Base-by-base conservation (phyloP, 148 eudicot species). In the Nepenthes mirabilis region DNA sequence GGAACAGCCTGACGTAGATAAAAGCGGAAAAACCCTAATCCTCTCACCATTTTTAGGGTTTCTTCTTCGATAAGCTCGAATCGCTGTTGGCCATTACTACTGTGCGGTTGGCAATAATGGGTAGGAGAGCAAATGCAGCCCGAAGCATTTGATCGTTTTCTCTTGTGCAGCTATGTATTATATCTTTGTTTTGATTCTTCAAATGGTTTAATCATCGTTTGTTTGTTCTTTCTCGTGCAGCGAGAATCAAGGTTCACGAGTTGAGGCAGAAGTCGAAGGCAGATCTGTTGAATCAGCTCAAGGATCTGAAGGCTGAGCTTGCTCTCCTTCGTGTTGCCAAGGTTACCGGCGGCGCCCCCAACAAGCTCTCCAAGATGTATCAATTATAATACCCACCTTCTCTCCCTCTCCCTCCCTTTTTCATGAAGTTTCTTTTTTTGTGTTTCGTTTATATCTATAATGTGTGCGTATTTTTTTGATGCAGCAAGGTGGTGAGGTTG, bases 351-450 rank as follows among this genome's bases (percentile, higher is more conserved):
- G 84, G 86, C n/a, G 86, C 86, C 5, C 82, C 90, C 11, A 84
- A 84, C 82, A 84, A 82, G 73, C 87, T 82, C 52, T 79, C 87
- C 70, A 82, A 79, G 72, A 82, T 82, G 86, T 82, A 82, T 49
- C 11, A 1, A 23, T 23, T 23, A 23, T 23, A 23, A 23, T 0
- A 23, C 23, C 23, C 23, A 23, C 23, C 23, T 23, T 23, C 23
- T 23, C 23, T 23, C 23, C 0, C 23, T 23, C 23, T 23, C 14
- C 36, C 14, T 54, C 9, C 12, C 6, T 59, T 2, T 35, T 14
- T 53, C 11, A 49, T 37, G n/a, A 49, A 11, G 45, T 35, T 47
- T 47, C 33, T 2, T 1, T 23, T 49, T 52, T 37, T 49, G 1
- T 34, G 14, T n/a, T 37, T 45, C 6, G 43, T 10, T 2, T 35